Evolutionary conservation across 306 rosid species (phyloP).

Genomic region (Glycine soja): DNA sequence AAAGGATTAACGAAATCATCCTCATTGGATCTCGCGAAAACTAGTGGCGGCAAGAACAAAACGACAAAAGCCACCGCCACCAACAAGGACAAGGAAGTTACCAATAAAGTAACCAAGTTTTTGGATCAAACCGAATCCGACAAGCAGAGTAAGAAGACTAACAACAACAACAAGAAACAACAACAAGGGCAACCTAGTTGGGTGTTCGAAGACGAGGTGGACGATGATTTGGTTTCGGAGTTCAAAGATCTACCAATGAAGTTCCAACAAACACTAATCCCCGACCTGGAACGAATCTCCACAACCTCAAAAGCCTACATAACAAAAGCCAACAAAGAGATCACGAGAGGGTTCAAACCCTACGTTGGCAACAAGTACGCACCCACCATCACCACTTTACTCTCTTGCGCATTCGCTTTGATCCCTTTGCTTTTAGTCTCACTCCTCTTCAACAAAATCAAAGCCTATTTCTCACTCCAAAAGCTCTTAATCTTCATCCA

Average conservation of each 20-base stretch:
- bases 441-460: conserved; percentile 76
- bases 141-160: conserved; percentile 27
- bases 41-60: conserved; percentile 61
- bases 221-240: conserved; percentile 67
- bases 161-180: no score
- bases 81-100: conserved; percentile 10
- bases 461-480: conserved; percentile 92
- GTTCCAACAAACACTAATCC: conserved; percentile 72
- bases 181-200: conserved; percentile 58
- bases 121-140: conserved; percentile 33
- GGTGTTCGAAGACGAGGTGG: conserved; percentile 59
- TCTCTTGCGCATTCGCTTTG: conserved; percentile 68
- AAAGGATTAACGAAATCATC: conserved; percentile 48
- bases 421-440: conserved; percentile 80
- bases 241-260: conserved; percentile 67
- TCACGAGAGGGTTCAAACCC: conserved; percentile 80
- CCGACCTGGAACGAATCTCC: conserved; percentile 84
- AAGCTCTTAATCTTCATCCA: conserved; percentile 91
- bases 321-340: conserved; percentile 72
- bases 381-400: conserved; percentile 68
- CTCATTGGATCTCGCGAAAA: conserved; percentile 59
- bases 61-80: conserved; percentile 62
- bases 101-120: conserved; percentile 31
- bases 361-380: conserved; percentile 88
- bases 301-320: conserved; percentile 75